phyloP scores from a whole-genome alignment of 192 early-diverging fungal species.

The Rhizoclosmatium globosum region DNA sequence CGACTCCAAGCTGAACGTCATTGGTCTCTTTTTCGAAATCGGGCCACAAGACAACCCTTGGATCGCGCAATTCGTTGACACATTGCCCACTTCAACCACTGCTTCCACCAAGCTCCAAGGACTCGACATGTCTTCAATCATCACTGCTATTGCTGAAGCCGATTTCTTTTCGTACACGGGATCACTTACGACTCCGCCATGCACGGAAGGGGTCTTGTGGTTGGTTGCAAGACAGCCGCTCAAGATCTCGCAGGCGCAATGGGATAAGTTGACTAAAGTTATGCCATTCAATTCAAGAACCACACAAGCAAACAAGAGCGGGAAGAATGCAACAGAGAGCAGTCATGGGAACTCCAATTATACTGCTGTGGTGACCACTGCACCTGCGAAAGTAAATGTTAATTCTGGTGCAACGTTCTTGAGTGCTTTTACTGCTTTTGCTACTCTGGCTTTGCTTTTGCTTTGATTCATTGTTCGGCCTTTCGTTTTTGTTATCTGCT shows the following conservation, averaged over 20 bases:
- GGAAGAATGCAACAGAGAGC: background rate
- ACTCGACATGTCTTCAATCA: background rate
- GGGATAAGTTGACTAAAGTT: background rate
- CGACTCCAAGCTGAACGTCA: constrained; percentile 53
- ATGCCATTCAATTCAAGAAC: constrained; percentile 17
- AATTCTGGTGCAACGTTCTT: too few relatives aligned
- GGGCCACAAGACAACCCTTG: constrained; percentile 22
- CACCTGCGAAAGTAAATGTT: too few relatives aligned
- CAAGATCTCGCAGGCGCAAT: background rate
- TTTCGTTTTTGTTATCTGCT: too few relatives aligned
- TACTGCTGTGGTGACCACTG: background rate
- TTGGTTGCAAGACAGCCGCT: background rate
- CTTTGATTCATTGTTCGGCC: too few relatives aligned
- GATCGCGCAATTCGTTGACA: background rate
- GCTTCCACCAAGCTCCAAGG: background rate
- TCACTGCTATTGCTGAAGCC: background rate
- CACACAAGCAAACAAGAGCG: background rate
- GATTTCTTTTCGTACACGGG: constrained; percentile 1
- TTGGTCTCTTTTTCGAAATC: constrained; percentile 57
- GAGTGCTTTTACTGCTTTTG: too few relatives aligned
- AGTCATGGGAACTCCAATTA: background rate
- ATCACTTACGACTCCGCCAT: constrained; percentile 61
- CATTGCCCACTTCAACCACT: background rate
- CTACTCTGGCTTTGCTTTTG: too few relatives aligned
- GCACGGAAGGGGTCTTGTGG: constrained; percentile 67